Percentiles rank a stretch among this genome's conserved stretches.
These are phyloP conservation scores for Camelina sativa DNA, from an alignment of 345 rosid genomes.

Conservation along the genomic window DNA sequence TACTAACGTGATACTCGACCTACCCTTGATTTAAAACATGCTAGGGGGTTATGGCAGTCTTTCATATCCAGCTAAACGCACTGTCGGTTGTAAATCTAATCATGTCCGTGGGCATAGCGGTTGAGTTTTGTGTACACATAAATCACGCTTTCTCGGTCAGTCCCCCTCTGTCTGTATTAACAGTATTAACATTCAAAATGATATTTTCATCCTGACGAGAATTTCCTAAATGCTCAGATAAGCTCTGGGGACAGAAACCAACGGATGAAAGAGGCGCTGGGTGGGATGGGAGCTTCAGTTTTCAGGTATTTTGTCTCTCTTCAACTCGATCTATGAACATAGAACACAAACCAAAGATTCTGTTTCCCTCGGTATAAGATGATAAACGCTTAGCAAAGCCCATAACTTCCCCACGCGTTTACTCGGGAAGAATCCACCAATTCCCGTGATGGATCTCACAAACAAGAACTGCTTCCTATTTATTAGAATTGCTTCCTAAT, in stretches of 20 bases:
- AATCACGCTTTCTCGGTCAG: conserved; percentile 91
- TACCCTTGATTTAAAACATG: conserved; percentile 40
- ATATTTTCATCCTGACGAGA: not conserved
- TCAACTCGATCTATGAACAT: not conserved
- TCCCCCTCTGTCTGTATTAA: conserved; percentile 19
- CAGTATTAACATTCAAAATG: not conserved
- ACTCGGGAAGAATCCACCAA: not conserved
- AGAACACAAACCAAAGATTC: not conserved
- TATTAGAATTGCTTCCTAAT: not conserved
- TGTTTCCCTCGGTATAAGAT: not conserved
- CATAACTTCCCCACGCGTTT: not conserved
- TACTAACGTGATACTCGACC: conserved; percentile 16
- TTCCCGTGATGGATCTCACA: not conserved
- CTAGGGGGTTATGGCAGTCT: conserved; percentile 97
- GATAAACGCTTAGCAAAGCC: not conserved
- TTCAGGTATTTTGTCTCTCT: conserved; percentile 64
- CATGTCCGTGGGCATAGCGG: conserved; percentile 95
- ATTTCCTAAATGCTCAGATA: conserved; percentile 54
- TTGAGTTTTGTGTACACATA: conserved; percentile 96
- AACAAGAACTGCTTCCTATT: not conserved
- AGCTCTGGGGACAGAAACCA: conserved; percentile 75
- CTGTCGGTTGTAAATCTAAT: conserved; percentile 93
- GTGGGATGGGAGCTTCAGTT: conserved; percentile 98
- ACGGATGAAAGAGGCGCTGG: conserved; percentile 79
- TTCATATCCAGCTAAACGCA: conserved; percentile 91